These are phyloP conservation scores for Lyophyllum shimeji DNA, from an alignment of 768 basidiomycete species.

Conservation along the genomic window DNA sequence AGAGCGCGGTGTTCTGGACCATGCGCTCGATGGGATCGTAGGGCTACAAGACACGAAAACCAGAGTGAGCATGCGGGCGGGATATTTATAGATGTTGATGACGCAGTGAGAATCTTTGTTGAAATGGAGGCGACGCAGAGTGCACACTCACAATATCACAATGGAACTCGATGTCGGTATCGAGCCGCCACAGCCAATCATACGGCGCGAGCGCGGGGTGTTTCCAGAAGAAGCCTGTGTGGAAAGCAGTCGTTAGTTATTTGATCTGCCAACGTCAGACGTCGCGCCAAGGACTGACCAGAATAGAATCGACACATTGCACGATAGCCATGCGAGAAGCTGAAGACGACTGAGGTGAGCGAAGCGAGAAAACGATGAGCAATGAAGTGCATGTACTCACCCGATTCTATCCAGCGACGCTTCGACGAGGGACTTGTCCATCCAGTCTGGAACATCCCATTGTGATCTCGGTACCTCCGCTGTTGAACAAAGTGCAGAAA, in stretches of 20 bases:
- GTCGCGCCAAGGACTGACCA: conserved; percentile 13
- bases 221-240: conserved; percentile 28
- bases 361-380: neutral
- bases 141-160: conserved; percentile 26
- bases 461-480: conserved; percentile 20
- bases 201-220: conserved; percentile 25
- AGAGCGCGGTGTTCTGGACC: conserved; percentile 22
- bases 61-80: neutral
- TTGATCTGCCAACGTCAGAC: neutral
- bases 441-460: conserved; percentile 24
- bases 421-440: conserved; percentile 21
- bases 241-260: neutral
- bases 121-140: neutral
- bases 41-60: conserved; percentile 15
- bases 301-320: conserved; percentile 32
- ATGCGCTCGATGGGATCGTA: conserved; percentile 27
- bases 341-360: neutral
- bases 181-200: conserved; percentile 30
- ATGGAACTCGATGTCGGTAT: conserved; percentile 31
- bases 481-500: conserved; percentile 6
- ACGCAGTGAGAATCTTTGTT: neutral
- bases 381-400: conserved; percentile 6
- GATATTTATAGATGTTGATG: neutral
- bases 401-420: conserved; percentile 24
- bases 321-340: conserved; percentile 27